phyloP scores from a whole-genome alignment of 176 grass and related monocot species.

The Sorghum bicolor region DNA sequence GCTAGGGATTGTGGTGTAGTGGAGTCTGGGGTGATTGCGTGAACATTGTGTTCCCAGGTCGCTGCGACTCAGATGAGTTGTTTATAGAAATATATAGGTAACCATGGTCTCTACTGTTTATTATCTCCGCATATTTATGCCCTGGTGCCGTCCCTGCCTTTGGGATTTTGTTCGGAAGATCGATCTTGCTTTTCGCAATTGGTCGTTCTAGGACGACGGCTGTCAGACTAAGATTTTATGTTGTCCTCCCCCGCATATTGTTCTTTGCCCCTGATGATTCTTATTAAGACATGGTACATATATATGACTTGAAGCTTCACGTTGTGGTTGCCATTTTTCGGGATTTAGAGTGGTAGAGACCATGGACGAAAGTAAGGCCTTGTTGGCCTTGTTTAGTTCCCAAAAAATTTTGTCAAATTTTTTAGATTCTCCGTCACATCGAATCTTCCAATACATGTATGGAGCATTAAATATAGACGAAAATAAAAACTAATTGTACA shows the following conservation, averaged over 20 bases:
- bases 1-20: conserved; percentile 22
- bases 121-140: conserved; percentile 1
- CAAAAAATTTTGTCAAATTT: too few species aligned
- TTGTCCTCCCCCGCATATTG: not conserved
- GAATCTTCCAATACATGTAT: too few species aligned
- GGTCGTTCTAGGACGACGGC: not conserved
- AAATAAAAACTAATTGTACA: too few species aligned
- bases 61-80: conserved; percentile 32
- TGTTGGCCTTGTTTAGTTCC: too few species aligned
- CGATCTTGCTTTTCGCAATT: not conserved
- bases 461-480: too few species aligned
- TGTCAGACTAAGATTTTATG: not conserved
- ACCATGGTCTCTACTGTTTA: conserved; percentile 28
- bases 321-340: not conserved
- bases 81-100: conserved; percentile 57
- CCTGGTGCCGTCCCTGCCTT: not conserved
- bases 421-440: too few species aligned
- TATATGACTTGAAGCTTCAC: not conserved
- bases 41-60: conserved; percentile 14
- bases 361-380: too few species aligned
- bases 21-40: conserved; percentile 35
- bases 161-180: not conserved
- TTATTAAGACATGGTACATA: not conserved
- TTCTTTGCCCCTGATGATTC: not conserved
- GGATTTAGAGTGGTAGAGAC: not conserved